Conservation (phyloP, 2,329 filamentous ascomycete species). For the Aspergillus persii region DNA sequence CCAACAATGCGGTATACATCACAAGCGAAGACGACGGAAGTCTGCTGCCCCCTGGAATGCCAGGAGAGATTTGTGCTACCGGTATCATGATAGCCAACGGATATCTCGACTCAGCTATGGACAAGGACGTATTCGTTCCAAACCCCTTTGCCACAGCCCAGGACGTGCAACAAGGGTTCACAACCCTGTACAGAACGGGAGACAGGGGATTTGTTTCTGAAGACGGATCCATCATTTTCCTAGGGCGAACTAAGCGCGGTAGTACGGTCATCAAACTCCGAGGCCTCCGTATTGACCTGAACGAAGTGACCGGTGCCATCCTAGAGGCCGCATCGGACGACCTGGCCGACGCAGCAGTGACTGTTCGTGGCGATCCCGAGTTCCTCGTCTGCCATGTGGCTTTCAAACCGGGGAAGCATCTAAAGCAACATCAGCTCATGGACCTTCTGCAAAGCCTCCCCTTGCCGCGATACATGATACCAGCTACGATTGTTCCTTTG, state of each 20-base stretch:
- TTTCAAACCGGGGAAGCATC: not conserved
- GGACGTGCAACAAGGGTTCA: not conserved
- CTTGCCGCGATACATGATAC: not conserved
- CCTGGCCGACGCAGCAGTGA: not conserved
- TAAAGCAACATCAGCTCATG: not conserved
- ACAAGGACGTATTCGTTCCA: not conserved
- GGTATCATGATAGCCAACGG: not conserved
- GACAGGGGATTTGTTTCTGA: not conserved
- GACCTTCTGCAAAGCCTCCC: not conserved
- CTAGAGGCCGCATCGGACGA: not conserved
- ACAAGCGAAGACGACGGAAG: not conserved
- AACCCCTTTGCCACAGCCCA: not conserved
- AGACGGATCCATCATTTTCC: not conserved
- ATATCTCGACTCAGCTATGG: not conserved
- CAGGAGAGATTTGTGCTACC: not conserved
- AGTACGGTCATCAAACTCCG: not conserved
- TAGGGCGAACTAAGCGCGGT: not conserved
- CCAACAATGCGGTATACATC: not conserved
- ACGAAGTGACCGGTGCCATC: not conserved
- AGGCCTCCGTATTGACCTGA: not conserved
- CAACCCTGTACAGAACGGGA: not conserved
- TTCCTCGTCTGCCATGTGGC: not conserved
- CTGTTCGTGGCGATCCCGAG: not conserved
- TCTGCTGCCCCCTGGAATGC: not conserved
- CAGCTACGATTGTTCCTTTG: not conserved